Conservation (phyloP, 768 basidiomycete species). For the Lactarius indigo region DNA sequence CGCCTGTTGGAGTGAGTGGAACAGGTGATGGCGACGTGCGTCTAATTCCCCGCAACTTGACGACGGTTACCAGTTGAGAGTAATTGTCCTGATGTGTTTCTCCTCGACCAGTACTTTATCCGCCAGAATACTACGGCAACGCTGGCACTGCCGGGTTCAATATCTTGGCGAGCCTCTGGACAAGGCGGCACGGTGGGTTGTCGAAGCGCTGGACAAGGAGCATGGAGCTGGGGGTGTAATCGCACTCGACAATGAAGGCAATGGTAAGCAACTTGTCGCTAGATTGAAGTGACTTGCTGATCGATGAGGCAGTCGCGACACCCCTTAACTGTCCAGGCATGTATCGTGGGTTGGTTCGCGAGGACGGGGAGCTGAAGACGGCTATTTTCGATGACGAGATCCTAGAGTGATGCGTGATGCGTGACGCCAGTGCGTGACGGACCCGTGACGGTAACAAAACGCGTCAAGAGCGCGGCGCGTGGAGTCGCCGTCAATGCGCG, state of each 20-base stretch:
- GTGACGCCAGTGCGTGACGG: neutral
- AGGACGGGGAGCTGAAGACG: conserved; percentile 66
- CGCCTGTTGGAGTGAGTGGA: conserved; percentile 74
- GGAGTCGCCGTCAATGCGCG: neutral
- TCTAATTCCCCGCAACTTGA: conserved; percentile 7
- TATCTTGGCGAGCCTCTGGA: conserved; percentile 54
- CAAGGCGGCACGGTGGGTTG: conserved; percentile 50
- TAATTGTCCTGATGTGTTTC: neutral
- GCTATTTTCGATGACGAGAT: conserved; percentile 76
- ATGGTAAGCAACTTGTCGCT: conserved; percentile 43
- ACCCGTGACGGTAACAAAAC: neutral
- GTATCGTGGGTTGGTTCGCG: conserved; percentile 73
- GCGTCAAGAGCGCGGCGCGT: neutral
- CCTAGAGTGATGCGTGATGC: conserved; percentile 18
- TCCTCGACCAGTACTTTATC: conserved; percentile 62
- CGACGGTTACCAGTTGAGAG: conserved; percentile 1
- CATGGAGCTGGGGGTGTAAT: conserved; percentile 76
- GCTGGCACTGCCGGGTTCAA: conserved; percentile 62
- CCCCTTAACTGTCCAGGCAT: conserved; percentile 76
- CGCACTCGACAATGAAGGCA: conserved; percentile 64
- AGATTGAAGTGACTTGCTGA: neutral
- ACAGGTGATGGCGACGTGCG: conserved; percentile 83
- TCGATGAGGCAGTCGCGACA: conserved; percentile 51
- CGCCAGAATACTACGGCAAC: conserved; percentile 63
- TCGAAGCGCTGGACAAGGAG: conserved; percentile 53